Base-by-base conservation (phyloP, 148 eudicot species). In the Cornus suecica region DNA sequence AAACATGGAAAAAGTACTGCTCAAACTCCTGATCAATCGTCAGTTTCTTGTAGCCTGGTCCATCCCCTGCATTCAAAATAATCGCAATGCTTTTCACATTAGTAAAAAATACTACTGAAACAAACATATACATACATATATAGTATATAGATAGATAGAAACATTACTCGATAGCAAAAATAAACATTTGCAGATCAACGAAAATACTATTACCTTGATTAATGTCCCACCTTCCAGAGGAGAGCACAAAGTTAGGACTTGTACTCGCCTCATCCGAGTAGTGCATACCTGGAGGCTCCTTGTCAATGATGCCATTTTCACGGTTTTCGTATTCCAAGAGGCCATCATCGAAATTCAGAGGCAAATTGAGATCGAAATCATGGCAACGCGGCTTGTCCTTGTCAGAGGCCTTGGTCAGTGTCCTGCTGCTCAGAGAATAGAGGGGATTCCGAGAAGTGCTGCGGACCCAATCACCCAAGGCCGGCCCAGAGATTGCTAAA, bases 21-120 rank as follows among this genome's bases (percentile, higher is more conserved):
- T 85, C 85, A 27, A 85, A 85, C 68, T 85, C 88, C 76, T 85
- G 72, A 60, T 85, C 88, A 75, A 85, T 85, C 9, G 88, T 85
- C 52, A 77, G 80, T 37, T 82, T 80, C 66, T 71, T 54, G 31
- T 73, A 3, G 23, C 73, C 71, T 30, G 58, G 78, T 65, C 56
- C 52, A 56, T 69, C 42, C 66, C 78, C 88, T 85, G 85, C 82
- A 71, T 68, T 60, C 66, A 70, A 82, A 74, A 65, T 8, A n/a
- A 70, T 63, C 70, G 45, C 54, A 65, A 25, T n/a, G 18, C 30
- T 32, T 37, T 61, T 9, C 24, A 72, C 1, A 31, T 78, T n/a
- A 71, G 48, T 15, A 22, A 5, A 2, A 8, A 8, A 2, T 32
- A 1, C 4, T 2, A 22, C 24, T 24, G n/a, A 27, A 23, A 70